Evolutionary conservation across 371 early-diverging fungal genomes (phyloP).

Genomic region (Chytridium lagenaria): DNA sequence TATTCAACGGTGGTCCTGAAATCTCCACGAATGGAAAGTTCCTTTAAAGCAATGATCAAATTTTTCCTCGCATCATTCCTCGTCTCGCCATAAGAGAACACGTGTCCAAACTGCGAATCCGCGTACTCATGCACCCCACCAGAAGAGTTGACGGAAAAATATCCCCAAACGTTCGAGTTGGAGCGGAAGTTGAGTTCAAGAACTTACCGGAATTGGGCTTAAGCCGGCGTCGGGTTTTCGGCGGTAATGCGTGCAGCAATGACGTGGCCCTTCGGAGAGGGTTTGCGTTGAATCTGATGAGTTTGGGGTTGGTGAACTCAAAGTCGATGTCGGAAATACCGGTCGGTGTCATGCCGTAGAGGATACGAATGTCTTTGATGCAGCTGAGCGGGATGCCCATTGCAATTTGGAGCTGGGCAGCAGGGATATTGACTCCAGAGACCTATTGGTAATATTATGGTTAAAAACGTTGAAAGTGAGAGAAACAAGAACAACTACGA

Average conservation of each 20-base stretch:
- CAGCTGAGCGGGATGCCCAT: conserved; percentile 96
- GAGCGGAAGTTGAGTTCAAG: conserved; percentile 94
- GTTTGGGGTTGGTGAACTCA: conserved; percentile 79
- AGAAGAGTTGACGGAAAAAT: conserved; percentile 93
- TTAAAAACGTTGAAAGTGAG: background rate
- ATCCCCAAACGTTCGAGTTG: conserved; percentile 96
- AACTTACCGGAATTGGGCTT: conserved; percentile 95
- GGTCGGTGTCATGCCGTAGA: conserved; percentile 87
- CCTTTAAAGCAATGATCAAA: conserved; percentile 96
- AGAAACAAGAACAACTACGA: background rate
- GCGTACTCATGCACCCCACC: conserved; percentile 98
- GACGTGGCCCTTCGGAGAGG: conserved; percentile 96
- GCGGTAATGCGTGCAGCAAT: conserved; percentile 98
- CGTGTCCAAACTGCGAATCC: conserved; percentile 99
- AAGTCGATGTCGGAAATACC: conserved; percentile 92
- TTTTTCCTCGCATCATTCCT: conserved; percentile 93
- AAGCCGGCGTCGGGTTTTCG: conserved; percentile 99
- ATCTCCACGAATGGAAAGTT: conserved; percentile 97
- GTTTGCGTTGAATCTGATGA: conserved; percentile 82
- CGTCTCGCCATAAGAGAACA: conserved; percentile 96
- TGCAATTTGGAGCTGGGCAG: conserved; percentile 96
- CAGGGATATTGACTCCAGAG: conserved; percentile 96
- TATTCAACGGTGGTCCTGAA: conserved; percentile 98
- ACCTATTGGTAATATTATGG: conserved; percentile 44
- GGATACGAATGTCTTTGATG: conserved; percentile 92